These are phyloP conservation scores for Naganishia kalamii DNA, from an alignment of 768 basidiomycete species.

Conservation along the genomic window DNA sequence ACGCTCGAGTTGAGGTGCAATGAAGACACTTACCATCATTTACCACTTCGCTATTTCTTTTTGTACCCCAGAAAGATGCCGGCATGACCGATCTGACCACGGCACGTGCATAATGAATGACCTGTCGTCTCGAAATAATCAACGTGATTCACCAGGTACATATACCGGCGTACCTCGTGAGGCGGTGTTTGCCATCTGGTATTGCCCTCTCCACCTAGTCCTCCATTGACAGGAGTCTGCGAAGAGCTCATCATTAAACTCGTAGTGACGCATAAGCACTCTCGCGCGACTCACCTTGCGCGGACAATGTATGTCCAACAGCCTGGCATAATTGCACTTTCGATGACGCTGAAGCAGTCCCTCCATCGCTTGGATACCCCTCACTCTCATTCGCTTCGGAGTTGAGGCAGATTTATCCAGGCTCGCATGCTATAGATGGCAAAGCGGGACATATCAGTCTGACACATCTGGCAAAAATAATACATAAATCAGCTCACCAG, in stretches of 20 bases:
- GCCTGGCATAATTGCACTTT: conserved; percentile 62
- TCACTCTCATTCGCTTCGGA: neutral
- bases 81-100: conserved; percentile 64
- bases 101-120: conserved; percentile 52
- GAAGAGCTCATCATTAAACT: neutral
- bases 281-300: conserved; percentile 55
- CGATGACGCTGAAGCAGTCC: conserved; percentile 62
- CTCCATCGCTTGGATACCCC: conserved; percentile 54
- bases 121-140: conserved; percentile 43
- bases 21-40: conserved; percentile 52
- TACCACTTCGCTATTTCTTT: conserved; percentile 59
- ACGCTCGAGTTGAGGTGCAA: no score
- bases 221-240: neutral
- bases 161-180: neutral
- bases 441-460: neutral
- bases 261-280: neutral
- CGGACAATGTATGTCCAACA: conserved; percentile 64
- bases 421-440: neutral
- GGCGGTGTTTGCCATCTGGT: neutral
- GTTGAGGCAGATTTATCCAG: conserved; percentile 11
- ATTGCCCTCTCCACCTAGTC: neutral
- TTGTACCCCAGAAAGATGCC: conserved; percentile 71
- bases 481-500: neutral
- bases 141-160: neutral
- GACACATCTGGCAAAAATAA: conserved; percentile 1